Evolutionary conservation across 1,284 basidiomycete genomes (phyloP).

Genomic region (Malassezia equina): DNA sequence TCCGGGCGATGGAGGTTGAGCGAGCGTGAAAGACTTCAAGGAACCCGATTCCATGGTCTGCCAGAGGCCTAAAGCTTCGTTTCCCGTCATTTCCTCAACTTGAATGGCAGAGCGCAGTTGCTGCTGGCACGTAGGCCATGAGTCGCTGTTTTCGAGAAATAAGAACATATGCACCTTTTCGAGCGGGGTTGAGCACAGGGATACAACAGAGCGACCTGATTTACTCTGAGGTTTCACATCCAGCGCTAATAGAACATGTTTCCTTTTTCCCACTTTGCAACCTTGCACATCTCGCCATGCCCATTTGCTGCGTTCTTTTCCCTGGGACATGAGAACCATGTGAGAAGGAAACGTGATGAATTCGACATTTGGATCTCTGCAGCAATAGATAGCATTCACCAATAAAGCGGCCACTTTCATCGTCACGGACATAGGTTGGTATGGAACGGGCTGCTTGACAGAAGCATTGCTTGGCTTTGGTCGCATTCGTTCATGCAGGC

Average conservation of each 20-base stretch:
- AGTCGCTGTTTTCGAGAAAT: background rate
- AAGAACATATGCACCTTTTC: background rate
- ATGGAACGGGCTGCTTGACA: background rate
- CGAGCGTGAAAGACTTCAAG: background rate
- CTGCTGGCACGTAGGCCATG: background rate
- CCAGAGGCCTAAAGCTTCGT: background rate
- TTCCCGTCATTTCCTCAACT: background rate
- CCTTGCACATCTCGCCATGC: conserved; percentile 9
- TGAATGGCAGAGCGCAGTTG: background rate
- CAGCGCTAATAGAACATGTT: conserved; percentile 3
- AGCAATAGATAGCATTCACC: background rate
- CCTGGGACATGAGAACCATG: conserved; percentile 1
- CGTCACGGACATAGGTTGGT: background rate
- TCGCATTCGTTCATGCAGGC: conserved; percentile 13
- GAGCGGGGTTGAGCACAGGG: background rate
- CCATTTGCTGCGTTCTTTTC: background rate
- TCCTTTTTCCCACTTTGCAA: conserved; percentile 2
- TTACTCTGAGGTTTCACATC: background rate
- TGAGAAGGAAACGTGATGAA: conserved; percentile 11
- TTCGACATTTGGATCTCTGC: background rate
- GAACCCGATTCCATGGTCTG: background rate
- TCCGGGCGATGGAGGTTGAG: background rate
- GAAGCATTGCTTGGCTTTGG: background rate
- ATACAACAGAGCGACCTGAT: background rate
- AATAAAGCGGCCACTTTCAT: background rate